These are phyloP conservation scores for Ramaria rubella DNA, from an alignment of 768 basidiomycete species.

Conservation along the genomic window DNA sequence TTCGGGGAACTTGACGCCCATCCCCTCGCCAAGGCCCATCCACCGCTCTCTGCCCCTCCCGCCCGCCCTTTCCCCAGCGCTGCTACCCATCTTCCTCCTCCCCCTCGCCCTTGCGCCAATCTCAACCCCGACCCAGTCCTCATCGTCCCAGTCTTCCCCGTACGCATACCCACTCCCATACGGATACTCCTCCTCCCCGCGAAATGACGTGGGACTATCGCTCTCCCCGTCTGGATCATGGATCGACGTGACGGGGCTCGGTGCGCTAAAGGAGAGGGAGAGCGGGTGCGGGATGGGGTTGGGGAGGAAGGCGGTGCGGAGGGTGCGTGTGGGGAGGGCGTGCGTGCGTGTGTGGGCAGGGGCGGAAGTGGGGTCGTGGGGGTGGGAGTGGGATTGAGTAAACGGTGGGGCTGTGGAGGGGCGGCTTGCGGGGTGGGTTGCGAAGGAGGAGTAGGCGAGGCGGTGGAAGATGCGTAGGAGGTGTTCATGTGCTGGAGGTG, in stretches of 20 bases:
- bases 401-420: background rate
- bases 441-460: background rate
- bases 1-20: constrained; percentile 53
- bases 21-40: constrained; percentile 2
- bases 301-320: constrained; percentile 9
- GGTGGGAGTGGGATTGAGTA: background rate
- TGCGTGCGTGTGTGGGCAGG: background rate
- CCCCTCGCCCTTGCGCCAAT: too few relatives aligned
- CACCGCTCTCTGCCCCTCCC: background rate
- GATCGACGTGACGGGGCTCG: too few relatives aligned
- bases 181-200: background rate
- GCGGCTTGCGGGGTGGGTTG: background rate
- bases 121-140: background rate
- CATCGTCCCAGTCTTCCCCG: background rate
- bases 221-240: background rate
- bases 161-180: background rate
- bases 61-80: too few relatives aligned
- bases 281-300: constrained; percentile 9
- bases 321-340: background rate
- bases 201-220: background rate
- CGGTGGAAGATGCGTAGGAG: constrained; percentile 6
- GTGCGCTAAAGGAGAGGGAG: constrained; percentile 2
- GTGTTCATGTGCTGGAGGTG: constrained; percentile 1
- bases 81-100: too few relatives aligned
- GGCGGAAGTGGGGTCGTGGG: background rate